Evolutionary conservation across 2,329 filamentous ascomycete species (phyloP), one percentile per base, ranked within the genome.

Genomic region (Phaeosphaeriaceae sp.): DNA sequence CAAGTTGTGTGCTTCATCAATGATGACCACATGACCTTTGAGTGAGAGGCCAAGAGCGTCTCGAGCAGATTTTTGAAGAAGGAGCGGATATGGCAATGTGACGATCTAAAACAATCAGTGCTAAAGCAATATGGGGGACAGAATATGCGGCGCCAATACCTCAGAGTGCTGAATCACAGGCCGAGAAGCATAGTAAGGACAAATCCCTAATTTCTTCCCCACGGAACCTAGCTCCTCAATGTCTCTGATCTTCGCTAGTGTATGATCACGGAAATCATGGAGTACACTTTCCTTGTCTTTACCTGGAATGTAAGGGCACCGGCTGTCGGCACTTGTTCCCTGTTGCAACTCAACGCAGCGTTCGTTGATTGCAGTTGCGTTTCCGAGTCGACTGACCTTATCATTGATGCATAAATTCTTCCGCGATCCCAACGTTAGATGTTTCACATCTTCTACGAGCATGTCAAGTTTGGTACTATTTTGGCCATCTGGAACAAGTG

Each of bases 1-100:
- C 43, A 99, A 83, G 67, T 99, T 99, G 70, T 99, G 94, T 0
- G 94, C 94, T 77, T 99, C 94, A 61, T 99, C 94, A 39, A 99
- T 90, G 20, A 99, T 89, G n/a, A 99, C 86, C 0, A 99, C 81
- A 65, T 96, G 94, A 4, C 87, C 86, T 62, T 95, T 92, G 7
- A 99, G 75, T 18, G 88, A 93, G 35, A 99, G 86, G 0, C 89
- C 88, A 0, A 99, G 80, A 0, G 94, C 92, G 52, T 97, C 92
- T 40, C 94, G 82, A 0, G 94, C 92, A 3, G 86, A 89, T 63
- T 87, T 89, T 66, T 97, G 94, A 3, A 99, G 78, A 0, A 99
- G 80, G 6, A 99, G 75, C 1, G 93, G 93, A 68, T 99, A 99
- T 0, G 94, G 94, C 15, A 99, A 77, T 0, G 93, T 96, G 20